Percentiles rank a stretch among this genome's conserved stretches.
Evolutionary conservation across 805 yeast genomes (phyloP).

Genomic region (Lipomyces mesembrius): DNA sequence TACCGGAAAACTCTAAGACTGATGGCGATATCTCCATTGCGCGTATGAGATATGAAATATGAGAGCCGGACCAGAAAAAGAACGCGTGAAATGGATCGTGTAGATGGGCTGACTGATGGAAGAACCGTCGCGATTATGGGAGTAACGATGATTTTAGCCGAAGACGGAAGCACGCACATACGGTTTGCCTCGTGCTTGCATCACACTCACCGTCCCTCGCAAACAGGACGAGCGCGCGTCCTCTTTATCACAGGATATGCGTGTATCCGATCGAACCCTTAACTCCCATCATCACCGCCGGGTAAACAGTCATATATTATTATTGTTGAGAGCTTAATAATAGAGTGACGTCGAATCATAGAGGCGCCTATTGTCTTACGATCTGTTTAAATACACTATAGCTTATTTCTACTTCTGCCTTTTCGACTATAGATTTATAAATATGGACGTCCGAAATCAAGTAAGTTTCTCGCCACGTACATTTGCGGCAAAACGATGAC

Average conservation of each 20-base stretch:
- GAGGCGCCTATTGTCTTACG: too few species aligned
- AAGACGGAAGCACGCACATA: neutral
- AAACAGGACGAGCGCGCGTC: neutral
- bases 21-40: constrained; percentile 74
- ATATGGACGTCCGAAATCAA: constrained; percentile 30
- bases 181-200: too few species aligned
- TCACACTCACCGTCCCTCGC: too few species aligned
- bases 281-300: neutral
- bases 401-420: too few species aligned
- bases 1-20: constrained; percentile 76
- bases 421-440: too few species aligned
- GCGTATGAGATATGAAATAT: neutral
- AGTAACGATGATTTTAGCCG: neutral
- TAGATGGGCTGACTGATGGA: neutral
- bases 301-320: too few species aligned
- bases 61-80: neutral
- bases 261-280: neutral
- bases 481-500: neutral
- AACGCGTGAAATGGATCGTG: neutral
- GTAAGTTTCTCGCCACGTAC: constrained; percentile 3
- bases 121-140: neutral
- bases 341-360: neutral
- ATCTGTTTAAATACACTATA: too few species aligned
- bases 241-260: neutral
- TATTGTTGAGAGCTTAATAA: too few species aligned